These are phyloP conservation scores for Hypocreales sp. DNA, from an alignment of 2,329 filamentous ascomycete genomes.

Conservation along the genomic window DNA sequence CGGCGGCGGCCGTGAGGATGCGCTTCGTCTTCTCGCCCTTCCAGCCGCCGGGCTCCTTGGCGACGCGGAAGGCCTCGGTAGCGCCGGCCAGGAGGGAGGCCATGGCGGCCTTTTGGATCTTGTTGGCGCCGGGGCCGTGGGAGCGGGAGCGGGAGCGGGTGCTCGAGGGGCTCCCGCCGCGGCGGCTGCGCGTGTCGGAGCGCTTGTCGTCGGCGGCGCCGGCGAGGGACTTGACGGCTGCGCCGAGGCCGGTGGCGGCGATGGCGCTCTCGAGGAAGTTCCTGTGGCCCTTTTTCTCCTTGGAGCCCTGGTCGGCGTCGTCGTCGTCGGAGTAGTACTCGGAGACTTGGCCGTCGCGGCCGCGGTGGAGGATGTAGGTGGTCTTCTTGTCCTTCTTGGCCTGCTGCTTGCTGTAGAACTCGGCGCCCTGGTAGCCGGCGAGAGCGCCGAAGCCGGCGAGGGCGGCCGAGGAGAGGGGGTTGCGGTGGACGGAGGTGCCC, in stretches of 20 bases:
- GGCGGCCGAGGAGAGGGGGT: slow-evolving; percentile 42
- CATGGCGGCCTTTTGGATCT: slow-evolving; percentile 76
- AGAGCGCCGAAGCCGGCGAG: slow-evolving; percentile 48
- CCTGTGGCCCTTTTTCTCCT: slow-evolving; percentile 44
- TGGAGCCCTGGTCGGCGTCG: slow-evolving; percentile 21
- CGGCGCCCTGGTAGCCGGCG: slow-evolving; percentile 47
- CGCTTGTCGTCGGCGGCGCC: slow-evolving; percentile 28
- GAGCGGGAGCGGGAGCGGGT: slow-evolving; percentile 40
- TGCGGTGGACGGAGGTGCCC: slow-evolving; percentile 35
- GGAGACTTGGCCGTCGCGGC: slow-evolving; percentile 32
- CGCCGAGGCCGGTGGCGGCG: slow-evolving; percentile 44
- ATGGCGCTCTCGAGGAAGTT: slow-evolving; percentile 49
- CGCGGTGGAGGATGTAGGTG: slow-evolving; percentile 35
- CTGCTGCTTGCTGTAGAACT: slow-evolving; percentile 45
- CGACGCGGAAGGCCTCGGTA: slow-evolving; percentile 78
- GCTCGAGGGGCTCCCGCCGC: slow-evolving; percentile 24
- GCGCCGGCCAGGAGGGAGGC: slow-evolving; percentile 82
- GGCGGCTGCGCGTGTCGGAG: slow-evolving; percentile 30
- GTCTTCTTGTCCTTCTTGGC: slow-evolving; percentile 41
- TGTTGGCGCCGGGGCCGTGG: slow-evolving; percentile 31
- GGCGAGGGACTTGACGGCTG: slow-evolving; percentile 42
- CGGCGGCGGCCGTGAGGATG: slow-evolving; percentile 71
- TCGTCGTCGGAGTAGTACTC: slow-evolving; percentile 46
- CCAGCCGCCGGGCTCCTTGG: slow-evolving; percentile 82
- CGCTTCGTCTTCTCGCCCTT: slow-evolving; percentile 84